phyloP scores from a whole-genome alignment of 108 stramenopile genomes.

The Nannochloropsis gaditana region DNA sequence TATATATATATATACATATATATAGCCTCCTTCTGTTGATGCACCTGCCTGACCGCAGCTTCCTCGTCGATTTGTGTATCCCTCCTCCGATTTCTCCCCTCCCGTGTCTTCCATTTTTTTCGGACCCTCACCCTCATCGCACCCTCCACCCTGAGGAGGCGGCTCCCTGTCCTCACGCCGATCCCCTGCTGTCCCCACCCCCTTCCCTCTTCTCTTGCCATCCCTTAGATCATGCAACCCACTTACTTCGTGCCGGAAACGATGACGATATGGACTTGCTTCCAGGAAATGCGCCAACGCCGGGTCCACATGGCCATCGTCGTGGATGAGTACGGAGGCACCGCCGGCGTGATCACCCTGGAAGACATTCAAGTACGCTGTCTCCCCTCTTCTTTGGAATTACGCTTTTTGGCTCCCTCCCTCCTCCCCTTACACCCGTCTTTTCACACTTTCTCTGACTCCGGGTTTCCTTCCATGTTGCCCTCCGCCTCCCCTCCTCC shows the following conservation, averaged over 20 bases:
- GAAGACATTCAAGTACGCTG: conserved; percentile 46
- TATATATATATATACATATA: no score
- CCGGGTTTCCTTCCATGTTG: background rate
- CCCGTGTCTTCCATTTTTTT: background rate
- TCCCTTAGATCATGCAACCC: conserved; percentile 63
- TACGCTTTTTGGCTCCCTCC: background rate
- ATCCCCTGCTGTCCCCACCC: background rate
- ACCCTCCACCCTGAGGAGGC: no score
- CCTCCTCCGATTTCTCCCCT: background rate
- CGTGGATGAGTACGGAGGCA: conserved; percentile 95
- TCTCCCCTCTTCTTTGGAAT: background rate
- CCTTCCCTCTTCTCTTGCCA: conserved; percentile 26
- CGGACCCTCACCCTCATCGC: background rate
- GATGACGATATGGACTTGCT: conserved; percentile 86
- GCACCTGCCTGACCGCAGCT: no score
- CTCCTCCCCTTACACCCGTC: background rate
- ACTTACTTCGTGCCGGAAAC: conserved; percentile 97
- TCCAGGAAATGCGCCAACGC: conserved; percentile 89
- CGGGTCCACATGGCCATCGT: conserved; percentile 94
- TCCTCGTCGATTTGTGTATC: background rate
- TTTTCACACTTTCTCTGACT: no score
- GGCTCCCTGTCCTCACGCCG: no score
- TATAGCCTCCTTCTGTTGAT: no score
- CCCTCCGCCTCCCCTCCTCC: background rate
- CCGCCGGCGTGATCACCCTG: conserved; percentile 87